Percentiles rank a stretch among this genome's conserved stretches.
These are phyloP conservation scores for Rhodotorula sp. DNA, from an alignment of 1,284 basidiomycete species.

Conservation along the genomic window DNA sequence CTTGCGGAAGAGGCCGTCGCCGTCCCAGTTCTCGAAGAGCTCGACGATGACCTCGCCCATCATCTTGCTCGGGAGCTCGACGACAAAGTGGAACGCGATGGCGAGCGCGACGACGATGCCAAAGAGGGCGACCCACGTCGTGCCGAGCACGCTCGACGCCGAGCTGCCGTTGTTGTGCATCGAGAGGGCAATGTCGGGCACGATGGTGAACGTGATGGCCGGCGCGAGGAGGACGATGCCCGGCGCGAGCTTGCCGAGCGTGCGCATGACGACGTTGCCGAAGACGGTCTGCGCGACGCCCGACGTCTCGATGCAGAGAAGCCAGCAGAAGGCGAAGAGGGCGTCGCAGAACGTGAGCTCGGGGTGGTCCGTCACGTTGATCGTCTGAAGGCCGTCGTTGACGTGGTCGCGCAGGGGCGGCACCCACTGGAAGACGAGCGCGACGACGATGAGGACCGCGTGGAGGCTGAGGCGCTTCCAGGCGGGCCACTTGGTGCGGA, in stretches of 20 bases:
- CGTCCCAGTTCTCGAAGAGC: constrained; percentile 41
- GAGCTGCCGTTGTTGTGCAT: constrained; percentile 44
- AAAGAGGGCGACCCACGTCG: constrained; percentile 47
- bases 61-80: constrained; percentile 48
- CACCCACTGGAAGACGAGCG: constrained; percentile 46
- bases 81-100: constrained; percentile 47
- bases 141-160: constrained; percentile 45
- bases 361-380: constrained; percentile 47
- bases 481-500: constrained; percentile 46
- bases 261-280: constrained; percentile 48
- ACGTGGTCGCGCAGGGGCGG: constrained; percentile 47
- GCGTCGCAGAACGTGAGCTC: constrained; percentile 48
- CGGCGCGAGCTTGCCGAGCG: constrained; percentile 46
- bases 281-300: constrained; percentile 47
- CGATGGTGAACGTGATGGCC: constrained; percentile 47
- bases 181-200: constrained; percentile 46
- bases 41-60: constrained; percentile 46
- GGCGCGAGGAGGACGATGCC: constrained; percentile 48
- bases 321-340: constrained; percentile 46
- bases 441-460: constrained; percentile 44
- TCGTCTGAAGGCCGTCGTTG: constrained; percentile 45
- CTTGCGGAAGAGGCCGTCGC: constrained; percentile 21
- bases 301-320: constrained; percentile 48
- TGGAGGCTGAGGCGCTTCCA: constrained; percentile 44
- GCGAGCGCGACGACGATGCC: constrained; percentile 42